Percentiles rank a stretch among this genome's conserved stretches.
Conservation (phyloP, 495 filamentous ascomycete genomes). For the Aspergillus incahuasiensis region DNA sequence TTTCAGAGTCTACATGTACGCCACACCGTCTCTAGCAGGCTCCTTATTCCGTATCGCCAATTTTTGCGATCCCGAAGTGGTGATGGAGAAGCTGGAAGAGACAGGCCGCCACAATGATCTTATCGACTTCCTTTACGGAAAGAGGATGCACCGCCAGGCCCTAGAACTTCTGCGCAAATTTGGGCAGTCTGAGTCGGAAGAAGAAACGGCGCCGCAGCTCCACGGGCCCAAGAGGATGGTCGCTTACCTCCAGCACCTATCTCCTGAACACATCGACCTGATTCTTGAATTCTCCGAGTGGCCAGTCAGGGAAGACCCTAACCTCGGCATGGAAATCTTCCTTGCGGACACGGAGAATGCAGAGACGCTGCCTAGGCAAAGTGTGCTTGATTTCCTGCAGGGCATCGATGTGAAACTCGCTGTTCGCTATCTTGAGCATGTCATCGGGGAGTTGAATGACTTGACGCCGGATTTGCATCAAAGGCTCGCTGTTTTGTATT, state of each 20-base stretch:
- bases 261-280: conserved; percentile 82
- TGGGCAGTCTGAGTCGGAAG: conserved; percentile 63
- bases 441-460: conserved; percentile 83
- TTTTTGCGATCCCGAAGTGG: conserved; percentile 93
- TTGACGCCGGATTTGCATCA: conserved; percentile 83
- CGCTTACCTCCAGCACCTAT: conserved; percentile 82
- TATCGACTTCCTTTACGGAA: conserved; percentile 94
- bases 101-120: conserved; percentile 86
- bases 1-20: conserved; percentile 91
- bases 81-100: conserved; percentile 87
- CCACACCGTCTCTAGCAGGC: conserved; percentile 74
- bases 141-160: conserved; percentile 85
- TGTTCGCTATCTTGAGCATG: conserved; percentile 82
- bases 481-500: conserved; percentile 68
- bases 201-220: conserved; percentile 52
- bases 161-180: conserved; percentile 79
- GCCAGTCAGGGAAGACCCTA: conserved; percentile 68
- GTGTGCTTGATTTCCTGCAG: conserved; percentile 69
- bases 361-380: conserved; percentile 75
- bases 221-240: conserved; percentile 80
- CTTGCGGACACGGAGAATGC: conserved; percentile 91
- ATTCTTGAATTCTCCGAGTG: conserved; percentile 89
- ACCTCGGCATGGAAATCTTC: conserved; percentile 92
- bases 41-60: conserved; percentile 94
- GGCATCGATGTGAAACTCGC: conserved; percentile 65